phyloP scores from a whole-genome alignment of 768 basidiomycete species.

The Amanita inopinata region DNA sequence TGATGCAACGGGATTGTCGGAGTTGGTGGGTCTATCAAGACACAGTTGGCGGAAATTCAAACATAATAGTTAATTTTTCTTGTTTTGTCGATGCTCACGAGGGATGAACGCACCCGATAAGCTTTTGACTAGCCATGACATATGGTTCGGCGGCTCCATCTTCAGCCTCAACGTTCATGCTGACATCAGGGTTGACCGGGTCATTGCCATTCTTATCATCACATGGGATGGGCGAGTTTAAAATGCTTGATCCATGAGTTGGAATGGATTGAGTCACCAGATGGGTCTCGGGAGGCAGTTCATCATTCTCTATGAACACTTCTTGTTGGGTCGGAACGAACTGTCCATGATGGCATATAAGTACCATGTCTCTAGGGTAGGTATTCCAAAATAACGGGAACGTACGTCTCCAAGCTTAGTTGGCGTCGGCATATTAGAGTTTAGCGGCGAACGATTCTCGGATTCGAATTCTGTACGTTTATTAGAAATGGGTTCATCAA shows the following conservation, averaged over 20 bases:
- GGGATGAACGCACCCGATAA: conserved; percentile 32
- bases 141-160: conserved; percentile 37
- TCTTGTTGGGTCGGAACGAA: background rate
- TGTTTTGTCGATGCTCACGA: background rate
- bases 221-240: background rate
- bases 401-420: conserved; percentile 5
- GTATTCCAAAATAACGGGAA: conserved; percentile 6
- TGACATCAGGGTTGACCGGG: conserved; percentile 16
- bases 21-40: background rate
- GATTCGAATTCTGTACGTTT: conserved; percentile 2
- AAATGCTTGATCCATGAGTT: background rate
- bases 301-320: conserved; percentile 1
- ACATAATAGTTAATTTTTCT: background rate
- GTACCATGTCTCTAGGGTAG: conserved; percentile 6
- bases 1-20: background rate
- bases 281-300: background rate
- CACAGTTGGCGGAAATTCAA: background rate
- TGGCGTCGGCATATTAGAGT: conserved; percentile 7
- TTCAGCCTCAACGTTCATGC: conserved; percentile 19
- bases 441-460: conserved; percentile 5
- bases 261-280: conserved; percentile 6
- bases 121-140: conserved; percentile 37
- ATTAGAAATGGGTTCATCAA: conserved; percentile 5
- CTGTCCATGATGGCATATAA: conserved; percentile 6
- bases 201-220: conserved; percentile 6